Base-by-base conservation (phyloP, 2,329 filamentous ascomycete species). In the Colletotrichum sp. region DNA sequence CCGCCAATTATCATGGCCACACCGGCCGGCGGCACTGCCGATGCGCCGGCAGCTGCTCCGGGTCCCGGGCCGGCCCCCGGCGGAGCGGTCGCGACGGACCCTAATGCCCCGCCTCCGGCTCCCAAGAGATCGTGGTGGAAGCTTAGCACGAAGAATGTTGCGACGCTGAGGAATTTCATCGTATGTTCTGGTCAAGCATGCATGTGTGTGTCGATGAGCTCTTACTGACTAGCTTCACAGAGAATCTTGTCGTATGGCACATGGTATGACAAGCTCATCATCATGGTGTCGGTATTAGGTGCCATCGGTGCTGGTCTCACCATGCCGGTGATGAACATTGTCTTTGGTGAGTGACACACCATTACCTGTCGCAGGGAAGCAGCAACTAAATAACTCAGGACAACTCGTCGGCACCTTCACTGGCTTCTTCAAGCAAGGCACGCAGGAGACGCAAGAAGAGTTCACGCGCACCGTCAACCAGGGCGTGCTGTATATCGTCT, bases 301-400 rank as follows among this genome's bases (percentile, higher is more conserved):
- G 74, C 74, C 18, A 70, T 76, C 24, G 74, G 71, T 18, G 71
- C 74, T n/a, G 74, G 74, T 14, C 72, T 57, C 57, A 80, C 79
- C n/a, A 70, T 85, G 69, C 81, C 84, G 4, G 74, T 85, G 68
- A 80, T 84, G 57, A 83, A 83, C 57, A 78, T 86, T 2, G 80
- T 85, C 0, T 83, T 86, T 59, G 84, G 84, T 77, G 73, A 32
- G 73, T 73, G 6, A 9, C 30, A 8, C 8, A 1, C 4, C 18
- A 1, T 65, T 13, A 2, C 26, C 14, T 18, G 6, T 59, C 26
- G 18, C 12, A 18, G 7, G 4, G 6, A 36, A 3, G 5, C 12
- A 12, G 18, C n/a, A 4, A 8, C 43, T 77, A 5, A 74, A 24
- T 4, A 12, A 2, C 12, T 7, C 16, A 78, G 77, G 77, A 65